Evolutionary conservation across 1,139 yeast genomes (phyloP).

Genomic region (Diutina mesorugosa): DNA sequence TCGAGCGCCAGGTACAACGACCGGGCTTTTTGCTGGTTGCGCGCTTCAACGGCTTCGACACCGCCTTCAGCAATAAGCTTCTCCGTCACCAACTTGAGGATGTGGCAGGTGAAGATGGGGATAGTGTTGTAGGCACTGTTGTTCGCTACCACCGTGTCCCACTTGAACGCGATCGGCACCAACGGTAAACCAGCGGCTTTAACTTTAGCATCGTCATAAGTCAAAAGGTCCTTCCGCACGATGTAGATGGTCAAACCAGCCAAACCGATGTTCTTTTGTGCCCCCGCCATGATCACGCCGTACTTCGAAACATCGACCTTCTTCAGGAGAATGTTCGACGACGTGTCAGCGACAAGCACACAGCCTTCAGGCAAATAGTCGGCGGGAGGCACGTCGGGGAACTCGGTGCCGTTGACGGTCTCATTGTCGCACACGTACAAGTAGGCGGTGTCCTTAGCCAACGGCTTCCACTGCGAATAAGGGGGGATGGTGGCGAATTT

Average conservation of each 20-base stretch:
- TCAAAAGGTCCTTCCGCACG: conserved; percentile 66
- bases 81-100: conserved; percentile 66
- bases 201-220: conserved; percentile 56
- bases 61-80: conserved; percentile 53
- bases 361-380: conserved; percentile 49
- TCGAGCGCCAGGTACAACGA: conserved; percentile 55
- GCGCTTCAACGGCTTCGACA: conserved; percentile 11
- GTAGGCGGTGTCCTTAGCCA: conserved; percentile 48
- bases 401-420: conserved; percentile 91
- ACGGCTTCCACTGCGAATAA: conserved; percentile 45
- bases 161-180: conserved; percentile 80
- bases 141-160: conserved; percentile 73
- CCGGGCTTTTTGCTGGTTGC: conserved; percentile 46
- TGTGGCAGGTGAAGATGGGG: conserved; percentile 83
- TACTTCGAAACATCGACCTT: conserved; percentile 69
- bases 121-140: conserved; percentile 92
- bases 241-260: conserved; percentile 92
- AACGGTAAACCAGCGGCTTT: conserved; percentile 51
- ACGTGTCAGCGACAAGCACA: conserved; percentile 86
- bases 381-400: conserved; percentile 35
- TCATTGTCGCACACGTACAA: conserved; percentile 92
- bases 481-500: conserved; percentile 50
- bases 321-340: conserved; percentile 82
- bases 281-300: conserved; percentile 88
- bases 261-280: conserved; percentile 92